Evolutionary conservation across 2,329 filamentous ascomycete genomes (phyloP).

Genomic region (Alternaria ethzedia): DNA sequence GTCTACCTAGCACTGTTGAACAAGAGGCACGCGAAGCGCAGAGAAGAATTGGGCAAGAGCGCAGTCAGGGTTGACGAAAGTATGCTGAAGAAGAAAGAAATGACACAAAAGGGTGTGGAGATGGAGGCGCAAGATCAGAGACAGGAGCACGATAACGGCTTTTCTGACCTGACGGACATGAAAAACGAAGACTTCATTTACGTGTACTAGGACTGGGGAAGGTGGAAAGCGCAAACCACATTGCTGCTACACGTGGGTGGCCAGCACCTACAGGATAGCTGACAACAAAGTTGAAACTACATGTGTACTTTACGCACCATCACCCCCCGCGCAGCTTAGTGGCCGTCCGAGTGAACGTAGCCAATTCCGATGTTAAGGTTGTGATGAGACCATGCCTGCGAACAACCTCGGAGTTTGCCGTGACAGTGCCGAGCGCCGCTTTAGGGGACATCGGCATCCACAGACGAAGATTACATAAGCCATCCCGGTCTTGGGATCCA

Average conservation of each 20-base stretch:
- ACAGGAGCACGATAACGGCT: slow-evolving; percentile 22
- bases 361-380: background rate
- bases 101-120: slow-evolving; percentile 18
- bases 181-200: slow-evolving; percentile 28
- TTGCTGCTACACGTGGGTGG: background rate
- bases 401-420: background rate
- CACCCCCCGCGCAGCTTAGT: background rate
- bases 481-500: background rate
- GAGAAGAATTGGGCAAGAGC: slow-evolving; percentile 40
- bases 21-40: slow-evolving; percentile 36
- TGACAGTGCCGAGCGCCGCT: background rate
- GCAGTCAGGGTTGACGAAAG: slow-evolving; percentile 40
- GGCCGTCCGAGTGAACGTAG: background rate
- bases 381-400: background rate
- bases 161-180: slow-evolving; percentile 28
- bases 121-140: slow-evolving; percentile 14
- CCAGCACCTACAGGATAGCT: background rate
- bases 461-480: background rate
- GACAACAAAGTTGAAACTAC: background rate
- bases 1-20: slow-evolving; percentile 43
- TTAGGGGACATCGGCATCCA: background rate
- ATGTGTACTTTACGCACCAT: background rate
- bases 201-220: slow-evolving; percentile 1
- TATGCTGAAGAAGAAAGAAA: slow-evolving; percentile 39
- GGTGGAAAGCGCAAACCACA: background rate